Base-by-base conservation (phyloP, 371 early-diverging fungal genomes). In the Dentiscutata heterogama region DNA sequence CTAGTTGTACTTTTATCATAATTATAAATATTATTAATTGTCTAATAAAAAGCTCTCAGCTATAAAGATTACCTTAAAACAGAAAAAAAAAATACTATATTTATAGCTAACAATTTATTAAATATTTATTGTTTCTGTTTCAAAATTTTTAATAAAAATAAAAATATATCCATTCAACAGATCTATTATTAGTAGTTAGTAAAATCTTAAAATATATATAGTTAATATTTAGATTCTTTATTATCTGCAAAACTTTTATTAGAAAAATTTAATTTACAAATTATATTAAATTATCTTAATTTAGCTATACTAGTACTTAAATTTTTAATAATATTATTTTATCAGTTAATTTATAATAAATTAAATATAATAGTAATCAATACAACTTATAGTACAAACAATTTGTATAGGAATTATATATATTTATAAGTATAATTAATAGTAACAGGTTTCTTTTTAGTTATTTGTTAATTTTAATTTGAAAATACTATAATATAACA, bases 361-460 rank as follows among this genome's bases (percentile, higher is more conserved):
- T 50, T 70, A 35, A 46, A 70, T 70, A n/a, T n/a, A 10, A 70
- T 70, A 35, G n/a, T 42, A 70, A 46, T 70, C 42, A 14, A 42
- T 70, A 22, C 70, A 70, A 68, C 42, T 20, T 46, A 70, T 70
- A 6, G 70, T 18, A 70, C 46, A 18, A 70, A 70, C 46, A 70
- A 46, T n/a, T 42, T 70, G 1, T 70, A 70, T 70, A 7, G 46
- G 13, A 70, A 50, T 42, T 46, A 20, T 46, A 20, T 46, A 46
- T 14, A 70, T 18, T 70, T 39, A 50, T 42, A 2, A 46, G 71
- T 25, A 46, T 39, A n/a, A 42, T 42, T 10, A 6, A 42, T 42
- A 6, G 42, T 42, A 42, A 2, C 8, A 6, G 42, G 42, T 42
- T 31, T 70, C 20, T n/a, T 42, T 8, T 70, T 13, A 70, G 70